phyloP scores from a whole-genome alignment of 768 basidiomycete genomes.

The Termitomyces sp. region DNA sequence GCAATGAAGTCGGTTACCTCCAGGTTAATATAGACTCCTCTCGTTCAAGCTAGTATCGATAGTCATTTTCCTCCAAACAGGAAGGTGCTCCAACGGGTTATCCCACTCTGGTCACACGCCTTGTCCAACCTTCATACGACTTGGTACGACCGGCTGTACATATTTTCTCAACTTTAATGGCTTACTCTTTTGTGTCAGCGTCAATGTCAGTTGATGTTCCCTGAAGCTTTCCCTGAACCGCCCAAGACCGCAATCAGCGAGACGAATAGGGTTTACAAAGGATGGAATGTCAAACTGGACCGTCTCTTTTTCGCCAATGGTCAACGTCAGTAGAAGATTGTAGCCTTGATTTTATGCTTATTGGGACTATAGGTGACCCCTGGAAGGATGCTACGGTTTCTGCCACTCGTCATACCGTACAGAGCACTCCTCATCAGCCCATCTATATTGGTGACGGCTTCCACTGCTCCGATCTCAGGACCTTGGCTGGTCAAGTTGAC shows the following conservation, averaged over 20 bases:
- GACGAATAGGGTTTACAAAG: slow-evolving; percentile 47
- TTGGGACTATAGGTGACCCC: slow-evolving; percentile 48
- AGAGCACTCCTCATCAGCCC: slow-evolving; percentile 47
- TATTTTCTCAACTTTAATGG: background rate
- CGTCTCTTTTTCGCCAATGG: slow-evolving; percentile 69
- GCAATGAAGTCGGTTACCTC: slow-evolving; percentile 63
- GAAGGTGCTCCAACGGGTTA: slow-evolving; percentile 33
- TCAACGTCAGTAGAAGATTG: slow-evolving; percentile 37
- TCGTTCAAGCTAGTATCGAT: background rate
- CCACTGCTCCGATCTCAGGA: slow-evolving; percentile 58
- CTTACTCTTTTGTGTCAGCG: slow-evolving; percentile 32
- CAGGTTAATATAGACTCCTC: slow-evolving; percentile 24
- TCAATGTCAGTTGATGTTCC: slow-evolving; percentile 68
- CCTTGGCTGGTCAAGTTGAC: slow-evolving; percentile 36
- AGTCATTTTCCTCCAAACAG: slow-evolving; percentile 14
- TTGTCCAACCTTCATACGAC: slow-evolving; percentile 50
- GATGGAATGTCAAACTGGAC: slow-evolving; percentile 55
- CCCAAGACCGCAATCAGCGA: slow-evolving; percentile 34
- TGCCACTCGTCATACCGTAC: slow-evolving; percentile 37
- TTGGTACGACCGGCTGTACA: slow-evolving; percentile 27
- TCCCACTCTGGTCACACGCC: slow-evolving; percentile 47
- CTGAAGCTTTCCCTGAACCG: slow-evolving; percentile 44
- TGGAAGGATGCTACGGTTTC: slow-evolving; percentile 70
- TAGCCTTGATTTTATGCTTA: background rate
- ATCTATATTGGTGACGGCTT: slow-evolving; percentile 58